phyloP scores from a whole-genome alignment of 129 eudicot species.

The Lactuca sativa region DNA sequence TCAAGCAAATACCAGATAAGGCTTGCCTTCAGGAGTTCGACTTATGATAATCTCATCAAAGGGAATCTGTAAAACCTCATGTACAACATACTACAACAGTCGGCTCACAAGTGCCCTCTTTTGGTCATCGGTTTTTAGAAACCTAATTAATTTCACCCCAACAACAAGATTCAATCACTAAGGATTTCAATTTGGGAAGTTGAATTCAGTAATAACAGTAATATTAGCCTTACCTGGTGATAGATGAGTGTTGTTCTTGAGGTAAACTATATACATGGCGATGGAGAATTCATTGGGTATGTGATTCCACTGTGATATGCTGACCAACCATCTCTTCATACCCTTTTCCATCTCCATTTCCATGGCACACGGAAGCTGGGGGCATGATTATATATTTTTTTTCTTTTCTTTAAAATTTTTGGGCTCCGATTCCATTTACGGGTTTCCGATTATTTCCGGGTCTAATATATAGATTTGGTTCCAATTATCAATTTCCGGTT shows the following conservation, averaged over 20 bases:
- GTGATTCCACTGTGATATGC: conserved; percentile 70
- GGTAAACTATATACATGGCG: conserved; percentile 69
- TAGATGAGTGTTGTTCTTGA: conserved; percentile 46
- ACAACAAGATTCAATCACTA: neutral
- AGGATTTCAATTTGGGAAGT: neutral
- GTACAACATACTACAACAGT: conserved; percentile 81
- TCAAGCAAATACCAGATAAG: conserved; percentile 54
- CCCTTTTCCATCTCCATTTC: conserved; percentile 50
- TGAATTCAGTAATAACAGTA: neutral
- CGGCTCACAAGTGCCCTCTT: conserved; percentile 88
- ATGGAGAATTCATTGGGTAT: conserved; percentile 47
- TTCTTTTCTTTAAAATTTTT: too few species aligned
- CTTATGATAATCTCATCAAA: conserved; percentile 49
- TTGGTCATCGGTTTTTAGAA: conserved; percentile 65
- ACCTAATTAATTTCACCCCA: conserved; percentile 42
- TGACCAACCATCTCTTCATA: conserved; percentile 67
- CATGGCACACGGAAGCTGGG: neutral
- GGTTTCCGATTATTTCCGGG: too few species aligned
- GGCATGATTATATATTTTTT: too few species aligned
- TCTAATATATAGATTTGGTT: too few species aligned
- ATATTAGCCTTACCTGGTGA: conserved; percentile 48
- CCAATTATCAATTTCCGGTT: too few species aligned
- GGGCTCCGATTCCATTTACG: too few species aligned
- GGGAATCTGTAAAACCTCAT: conserved; percentile 60
- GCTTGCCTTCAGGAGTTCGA: conserved; percentile 72